Conservation (phyloP, 208 protist species). For the Acanthamoeba culbertsoni region DNA sequence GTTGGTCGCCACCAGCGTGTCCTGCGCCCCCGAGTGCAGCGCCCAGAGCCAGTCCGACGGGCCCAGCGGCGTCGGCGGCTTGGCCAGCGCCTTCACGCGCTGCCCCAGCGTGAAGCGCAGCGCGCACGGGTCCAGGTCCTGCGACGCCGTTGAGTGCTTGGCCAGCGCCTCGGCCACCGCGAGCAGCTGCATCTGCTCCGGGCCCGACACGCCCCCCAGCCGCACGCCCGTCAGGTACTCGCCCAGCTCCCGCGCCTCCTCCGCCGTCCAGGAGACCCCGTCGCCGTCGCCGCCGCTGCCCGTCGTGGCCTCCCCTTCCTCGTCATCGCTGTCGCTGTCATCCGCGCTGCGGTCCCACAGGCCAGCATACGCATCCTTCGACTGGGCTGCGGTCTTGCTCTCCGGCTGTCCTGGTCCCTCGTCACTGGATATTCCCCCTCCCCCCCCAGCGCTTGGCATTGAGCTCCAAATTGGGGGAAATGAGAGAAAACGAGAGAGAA, state of each 20-base stretch:
- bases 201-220: conserved; percentile 37
- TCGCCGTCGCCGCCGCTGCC: not conserved
- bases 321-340: not conserved
- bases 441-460: no score
- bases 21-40: conserved; percentile 72
- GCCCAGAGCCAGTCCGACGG: conserved; percentile 69
- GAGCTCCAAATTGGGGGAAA: no score
- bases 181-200: conserved; percentile 62
- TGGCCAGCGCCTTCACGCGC: not conserved
- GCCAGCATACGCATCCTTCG: not conserved
- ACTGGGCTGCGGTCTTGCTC: not conserved
- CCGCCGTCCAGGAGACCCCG: not conserved
- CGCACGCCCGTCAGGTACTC: conserved; percentile 33
- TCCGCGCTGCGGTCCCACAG: not conserved
- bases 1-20: conserved; percentile 54
- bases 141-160: conserved; percentile 23
- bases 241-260: not conserved
- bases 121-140: conserved; percentile 56
- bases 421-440: no score
- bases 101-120: conserved; percentile 37
- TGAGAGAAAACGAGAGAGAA: conserved; percentile 1
- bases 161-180: conserved; percentile 56
- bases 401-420: no score
- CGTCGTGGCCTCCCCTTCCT: not conserved
- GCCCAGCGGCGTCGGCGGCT: not conserved